Conservation (phyloP, 148 eudicot species). For the Rhododendron simsii region DNA sequence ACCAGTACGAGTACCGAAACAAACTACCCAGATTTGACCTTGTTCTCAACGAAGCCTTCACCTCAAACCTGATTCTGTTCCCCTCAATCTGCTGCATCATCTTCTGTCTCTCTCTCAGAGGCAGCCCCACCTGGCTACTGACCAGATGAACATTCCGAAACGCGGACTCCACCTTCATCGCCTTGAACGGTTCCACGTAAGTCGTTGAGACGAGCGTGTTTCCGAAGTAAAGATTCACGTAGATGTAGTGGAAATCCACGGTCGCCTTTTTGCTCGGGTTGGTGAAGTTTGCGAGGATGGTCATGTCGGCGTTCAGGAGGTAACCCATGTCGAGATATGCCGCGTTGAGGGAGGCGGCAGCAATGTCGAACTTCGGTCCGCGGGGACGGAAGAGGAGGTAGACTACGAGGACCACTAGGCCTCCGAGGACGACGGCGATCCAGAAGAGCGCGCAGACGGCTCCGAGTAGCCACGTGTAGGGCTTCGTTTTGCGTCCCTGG, state of each 20-base stretch:
- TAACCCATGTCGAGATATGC: constrained; percentile 80
- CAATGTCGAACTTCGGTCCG: constrained; percentile 59
- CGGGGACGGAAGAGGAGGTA: constrained; percentile 66
- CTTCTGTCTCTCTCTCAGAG: constrained; percentile 26
- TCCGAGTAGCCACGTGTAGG: constrained; percentile 58
- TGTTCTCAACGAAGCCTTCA: constrained; percentile 52
- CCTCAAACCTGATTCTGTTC: constrained; percentile 48
- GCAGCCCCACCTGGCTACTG: constrained; percentile 67
- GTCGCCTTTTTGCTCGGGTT: constrained; percentile 66
- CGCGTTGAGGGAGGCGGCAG: constrained; percentile 58
- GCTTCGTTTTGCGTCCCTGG: constrained; percentile 38
- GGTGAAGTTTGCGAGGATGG: constrained; percentile 69
- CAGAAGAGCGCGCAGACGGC: constrained; percentile 64
- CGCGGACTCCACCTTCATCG: constrained; percentile 23
- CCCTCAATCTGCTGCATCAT: constrained; percentile 39
- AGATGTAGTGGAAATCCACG: constrained; percentile 55
- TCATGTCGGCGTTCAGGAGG: constrained; percentile 65
- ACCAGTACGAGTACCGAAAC: constrained; percentile 59
- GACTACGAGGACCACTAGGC: constrained; percentile 62
- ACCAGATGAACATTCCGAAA: constrained; percentile 50
- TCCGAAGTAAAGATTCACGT: constrained; percentile 41
- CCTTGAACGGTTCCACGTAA: constrained; percentile 55
- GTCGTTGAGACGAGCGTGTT: constrained; percentile 45
- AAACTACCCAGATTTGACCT: constrained; percentile 55
- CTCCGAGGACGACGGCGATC: constrained; percentile 62